Evolutionary conservation across 345 rosid genomes (phyloP).

Genomic region (Turritis glabra): DNA sequence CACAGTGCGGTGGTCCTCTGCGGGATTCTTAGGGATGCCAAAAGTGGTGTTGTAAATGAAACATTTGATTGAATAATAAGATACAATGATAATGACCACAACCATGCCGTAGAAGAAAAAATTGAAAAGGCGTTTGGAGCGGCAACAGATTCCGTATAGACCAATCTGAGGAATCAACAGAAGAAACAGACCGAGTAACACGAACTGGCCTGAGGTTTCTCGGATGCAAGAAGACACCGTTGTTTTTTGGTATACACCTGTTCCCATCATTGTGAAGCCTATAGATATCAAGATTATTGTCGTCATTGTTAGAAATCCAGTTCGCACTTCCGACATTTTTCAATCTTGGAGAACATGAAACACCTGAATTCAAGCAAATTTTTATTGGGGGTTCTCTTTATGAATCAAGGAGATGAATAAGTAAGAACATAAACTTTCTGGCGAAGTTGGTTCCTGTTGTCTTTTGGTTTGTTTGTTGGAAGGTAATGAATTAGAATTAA

Average conservation of each 20-base stretch:
- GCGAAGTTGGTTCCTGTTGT: background rate
- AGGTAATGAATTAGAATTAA: background rate
- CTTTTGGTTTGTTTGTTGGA: slow-evolving; percentile 1
- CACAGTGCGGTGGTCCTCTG: background rate
- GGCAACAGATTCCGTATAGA: slow-evolving; percentile 27
- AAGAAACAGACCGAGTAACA: slow-evolving; percentile 13
- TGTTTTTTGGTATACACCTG: slow-evolving; percentile 23
- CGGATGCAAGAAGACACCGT: slow-evolving; percentile 12
- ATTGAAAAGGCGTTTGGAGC: slow-evolving; percentile 15
- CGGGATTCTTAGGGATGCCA: slow-evolving; percentile 15
- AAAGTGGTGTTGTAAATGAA: slow-evolving; percentile 8
- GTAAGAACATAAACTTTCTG: background rate
- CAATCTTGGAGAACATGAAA: background rate
- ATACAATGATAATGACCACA: background rate
- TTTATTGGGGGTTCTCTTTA: background rate
- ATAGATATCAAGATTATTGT: slow-evolving; percentile 16
- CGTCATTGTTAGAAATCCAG: slow-evolving; percentile 20
- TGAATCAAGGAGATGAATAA: background rate
- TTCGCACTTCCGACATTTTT: slow-evolving; percentile 15
- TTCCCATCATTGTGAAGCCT: slow-evolving; percentile 24
- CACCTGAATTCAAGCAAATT: background rate
- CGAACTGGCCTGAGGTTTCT: background rate
- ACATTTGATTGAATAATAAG: slow-evolving; percentile 14
- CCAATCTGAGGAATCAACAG: slow-evolving; percentile 16
- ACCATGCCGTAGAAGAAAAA: slow-evolving; percentile 4